Evolutionary conservation across 257 asterid genomes (phyloP).

Genomic region (Solanum chiquidenum): DNA sequence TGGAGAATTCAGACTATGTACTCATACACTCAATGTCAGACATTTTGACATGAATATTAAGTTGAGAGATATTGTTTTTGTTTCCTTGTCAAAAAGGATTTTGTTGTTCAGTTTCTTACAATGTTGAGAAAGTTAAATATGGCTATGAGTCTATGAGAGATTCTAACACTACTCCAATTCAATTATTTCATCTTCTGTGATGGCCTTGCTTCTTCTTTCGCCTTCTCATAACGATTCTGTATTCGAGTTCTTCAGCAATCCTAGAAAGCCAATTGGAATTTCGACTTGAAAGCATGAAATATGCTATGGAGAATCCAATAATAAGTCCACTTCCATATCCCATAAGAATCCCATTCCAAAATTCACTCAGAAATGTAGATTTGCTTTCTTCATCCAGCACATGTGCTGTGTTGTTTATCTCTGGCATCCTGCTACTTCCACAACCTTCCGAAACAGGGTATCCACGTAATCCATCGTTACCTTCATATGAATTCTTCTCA

Average conservation of each 20-base stretch:
- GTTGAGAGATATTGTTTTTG: not conserved
- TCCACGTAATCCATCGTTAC: not conserved
- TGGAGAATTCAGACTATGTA: not conserved
- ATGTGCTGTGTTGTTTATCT: not conserved
- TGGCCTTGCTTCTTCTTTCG: not conserved
- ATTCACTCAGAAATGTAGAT: not conserved
- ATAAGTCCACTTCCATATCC: slow-evolving; percentile 14
- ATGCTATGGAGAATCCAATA: not conserved
- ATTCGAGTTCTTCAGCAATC: not conserved
- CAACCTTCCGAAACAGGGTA: not conserved
- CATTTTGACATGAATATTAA: not conserved
- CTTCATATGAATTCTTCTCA: not conserved
- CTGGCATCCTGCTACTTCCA: not conserved
- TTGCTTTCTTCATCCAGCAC: not conserved
- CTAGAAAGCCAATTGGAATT: not conserved
- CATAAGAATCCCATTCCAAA: not conserved
- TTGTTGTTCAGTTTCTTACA: not conserved
- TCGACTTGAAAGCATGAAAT: not conserved
- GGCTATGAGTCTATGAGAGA: not conserved
- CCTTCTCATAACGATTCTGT: not conserved
- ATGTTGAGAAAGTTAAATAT: not conserved
- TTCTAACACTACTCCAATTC: not conserved
- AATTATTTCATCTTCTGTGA: not conserved
- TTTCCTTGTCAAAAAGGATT: not conserved
- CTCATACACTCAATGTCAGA: not conserved